Percentiles rank a stretch among this genome's conserved stretches.
Conservation (phyloP, 2,329 filamentous ascomycete species). For the Pseudogymnoascus sp. region DNA sequence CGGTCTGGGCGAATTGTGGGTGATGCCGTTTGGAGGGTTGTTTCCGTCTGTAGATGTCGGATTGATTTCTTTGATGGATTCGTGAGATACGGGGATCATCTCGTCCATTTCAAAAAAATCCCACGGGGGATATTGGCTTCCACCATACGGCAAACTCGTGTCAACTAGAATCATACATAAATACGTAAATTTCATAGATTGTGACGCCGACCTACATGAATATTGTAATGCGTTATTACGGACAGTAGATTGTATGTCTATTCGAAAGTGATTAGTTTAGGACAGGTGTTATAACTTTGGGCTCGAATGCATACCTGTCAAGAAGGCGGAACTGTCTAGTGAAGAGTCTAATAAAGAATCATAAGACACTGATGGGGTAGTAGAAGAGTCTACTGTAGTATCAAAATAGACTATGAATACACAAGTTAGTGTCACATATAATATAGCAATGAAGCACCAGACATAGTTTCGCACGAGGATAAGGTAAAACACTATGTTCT, state of each 20-base stretch:
- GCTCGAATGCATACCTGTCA: not conserved
- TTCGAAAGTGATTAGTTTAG: not conserved
- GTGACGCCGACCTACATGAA: not conserved
- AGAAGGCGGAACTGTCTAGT: not conserved
- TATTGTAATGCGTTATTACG: not conserved
- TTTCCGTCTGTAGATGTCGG: not conserved
- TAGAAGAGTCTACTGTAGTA: too few species aligned
- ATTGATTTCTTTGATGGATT: not conserved
- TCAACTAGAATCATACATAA: not conserved
- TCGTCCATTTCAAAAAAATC: too few species aligned
- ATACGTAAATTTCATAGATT: not conserved
- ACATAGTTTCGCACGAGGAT: too few species aligned
- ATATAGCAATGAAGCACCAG: not conserved
- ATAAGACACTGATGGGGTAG: not conserved
- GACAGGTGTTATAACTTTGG: not conserved
- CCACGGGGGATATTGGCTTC: not conserved
- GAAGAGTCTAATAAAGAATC: not conserved
- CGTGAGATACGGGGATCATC: not conserved
- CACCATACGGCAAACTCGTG: not conserved
- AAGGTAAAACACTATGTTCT: not conserved
- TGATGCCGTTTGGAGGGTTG: not conserved
- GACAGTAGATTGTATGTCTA: not conserved
- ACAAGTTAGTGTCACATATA: not conserved
- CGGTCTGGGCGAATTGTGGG: not conserved
- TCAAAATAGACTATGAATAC: not conserved